Base-by-base conservation (phyloP, 345 rosid genomes). In the Gossypium anomalum region DNA sequence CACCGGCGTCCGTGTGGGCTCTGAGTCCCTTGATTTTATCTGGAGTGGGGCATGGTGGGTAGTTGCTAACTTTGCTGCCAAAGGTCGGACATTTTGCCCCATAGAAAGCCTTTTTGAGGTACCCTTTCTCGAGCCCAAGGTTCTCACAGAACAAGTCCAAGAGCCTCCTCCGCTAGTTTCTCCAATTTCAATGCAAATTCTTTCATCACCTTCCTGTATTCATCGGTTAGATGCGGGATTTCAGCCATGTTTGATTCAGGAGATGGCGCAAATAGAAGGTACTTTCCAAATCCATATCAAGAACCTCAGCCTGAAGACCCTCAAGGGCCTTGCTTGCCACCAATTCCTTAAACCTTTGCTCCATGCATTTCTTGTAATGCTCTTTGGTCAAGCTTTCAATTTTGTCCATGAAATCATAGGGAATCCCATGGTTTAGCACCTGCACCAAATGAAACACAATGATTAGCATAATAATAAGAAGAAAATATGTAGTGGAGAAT, bases 1-100 rank as follows among this genome's bases (percentile, higher is more conserved):
- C 98, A 2, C 98, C 97, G 2, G 98, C 98, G 15, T 94, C 98
- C n/a, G 98, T 92, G 80, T 94, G 98, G 59, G 95, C 95, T 2
- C 98, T 78, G 66, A 94, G 95, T 0, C 98, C 98, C 84, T 94
- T 94, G 80, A 94, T 83, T 38, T 89, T 79, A 58, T 94, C 92
- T 22, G 98, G 98, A 55, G 88, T 86, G 4, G 98, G 98, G 78
- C 93, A 92, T 16, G 97, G 95, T 29, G 98, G 98, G 76, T 94
- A 94, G 85, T 92, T 94, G 83, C 97, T 89, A 2, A 94, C 95
- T 73, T 94, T 94, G 62, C 97, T 94, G 41, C 98, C 98, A 45
- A 89, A 94, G 7, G 87, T 92, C n/a, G 98, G 98, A 0, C 90
- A 88, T 9, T 43, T 84, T n/a, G 93, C 75, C 1, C 98, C 98